Percentiles rank a stretch among this genome's conserved stretches.
Evolutionary conservation across 176 grass and related monocot genomes (phyloP).

Genomic region (Dendrocalamus sinicus): DNA sequence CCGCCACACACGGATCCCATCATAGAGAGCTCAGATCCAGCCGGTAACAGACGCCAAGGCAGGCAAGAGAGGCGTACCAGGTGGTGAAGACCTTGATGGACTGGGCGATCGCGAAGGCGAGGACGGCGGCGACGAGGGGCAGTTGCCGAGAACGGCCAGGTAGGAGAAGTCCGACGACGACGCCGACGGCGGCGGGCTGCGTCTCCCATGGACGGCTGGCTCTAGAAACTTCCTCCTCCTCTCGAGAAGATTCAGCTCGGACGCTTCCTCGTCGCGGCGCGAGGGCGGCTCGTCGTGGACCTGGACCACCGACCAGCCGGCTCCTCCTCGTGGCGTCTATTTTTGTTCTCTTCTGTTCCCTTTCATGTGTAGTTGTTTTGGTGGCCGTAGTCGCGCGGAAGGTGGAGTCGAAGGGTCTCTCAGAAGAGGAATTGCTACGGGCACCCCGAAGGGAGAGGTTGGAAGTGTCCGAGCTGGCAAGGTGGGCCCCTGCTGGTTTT

Average conservation of each 20-base stretch:
- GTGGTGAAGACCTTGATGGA: constrained; percentile 84
- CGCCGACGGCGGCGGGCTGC: constrained; percentile 27
- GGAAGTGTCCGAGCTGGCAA: constrained; percentile 21
- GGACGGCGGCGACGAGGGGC: constrained; percentile 65
- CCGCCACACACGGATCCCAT: constrained; percentile 18
- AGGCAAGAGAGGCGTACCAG: constrained; percentile 50
- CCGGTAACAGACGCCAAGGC: too few relatives aligned
- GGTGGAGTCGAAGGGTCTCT: background rate
- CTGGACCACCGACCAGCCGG: background rate
- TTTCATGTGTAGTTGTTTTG: background rate
- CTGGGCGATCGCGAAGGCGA: constrained; percentile 81
- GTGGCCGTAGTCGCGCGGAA: background rate
- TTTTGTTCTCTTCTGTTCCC: background rate
- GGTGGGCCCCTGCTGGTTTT: background rate
- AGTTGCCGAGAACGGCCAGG: constrained; percentile 66
- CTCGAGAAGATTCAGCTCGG: background rate
- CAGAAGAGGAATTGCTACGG: background rate
- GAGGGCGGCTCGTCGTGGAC: background rate
- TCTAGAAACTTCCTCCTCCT: background rate
- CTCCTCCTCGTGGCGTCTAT: background rate
- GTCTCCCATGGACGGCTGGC: constrained; percentile 34
- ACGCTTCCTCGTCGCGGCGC: constrained; percentile 2
- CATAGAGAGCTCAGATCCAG: constrained; percentile 47
- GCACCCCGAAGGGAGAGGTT: background rate
- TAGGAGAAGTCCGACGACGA: constrained; percentile 64